These are phyloP conservation scores for Pythium apleroticum DNA, from an alignment of 352 stramenopile genomes.

Conservation along the genomic window DNA sequence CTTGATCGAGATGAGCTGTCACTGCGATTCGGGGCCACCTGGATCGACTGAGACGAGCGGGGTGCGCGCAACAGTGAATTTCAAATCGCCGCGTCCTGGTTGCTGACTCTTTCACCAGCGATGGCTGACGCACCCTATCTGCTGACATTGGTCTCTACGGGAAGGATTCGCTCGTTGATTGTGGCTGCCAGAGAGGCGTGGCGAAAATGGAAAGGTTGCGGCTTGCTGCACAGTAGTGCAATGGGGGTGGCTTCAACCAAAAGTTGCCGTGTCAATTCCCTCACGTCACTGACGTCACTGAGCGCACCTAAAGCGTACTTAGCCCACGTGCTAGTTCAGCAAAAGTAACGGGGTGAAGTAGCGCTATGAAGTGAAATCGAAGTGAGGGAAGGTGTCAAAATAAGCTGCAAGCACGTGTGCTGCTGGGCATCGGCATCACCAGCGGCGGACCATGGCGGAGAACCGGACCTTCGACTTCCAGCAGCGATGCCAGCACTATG, in stretches of 20 bases:
- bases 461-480: conserved; percentile 73
- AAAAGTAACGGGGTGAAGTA: conserved; percentile 23
- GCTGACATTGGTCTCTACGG: neutral
- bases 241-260: neutral
- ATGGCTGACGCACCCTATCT: neutral
- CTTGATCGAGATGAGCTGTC: neutral
- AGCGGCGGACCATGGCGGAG: conserved; percentile 43
- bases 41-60: neutral
- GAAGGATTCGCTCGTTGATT: too few relatives aligned
- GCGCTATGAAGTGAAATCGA: conserved; percentile 31
- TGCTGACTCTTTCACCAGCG: neutral
- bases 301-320: conserved; percentile 12
- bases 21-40: neutral
- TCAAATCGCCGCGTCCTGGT: neutral
- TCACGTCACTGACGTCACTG: neutral
- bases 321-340: conserved; percentile 1
- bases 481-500: conserved; percentile 59
- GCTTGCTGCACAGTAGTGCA: too few relatives aligned
- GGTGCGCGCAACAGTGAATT: neutral
- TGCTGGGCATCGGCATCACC: neutral
- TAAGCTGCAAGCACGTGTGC: conserved; percentile 9
- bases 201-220: too few relatives aligned
- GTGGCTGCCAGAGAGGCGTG: too few relatives aligned
- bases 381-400: conserved; percentile 20
- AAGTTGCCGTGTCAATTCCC: neutral